phyloP scores from a whole-genome alignment of 2,329 filamentous ascomycete genomes.

The Colletotrichum sp. region DNA sequence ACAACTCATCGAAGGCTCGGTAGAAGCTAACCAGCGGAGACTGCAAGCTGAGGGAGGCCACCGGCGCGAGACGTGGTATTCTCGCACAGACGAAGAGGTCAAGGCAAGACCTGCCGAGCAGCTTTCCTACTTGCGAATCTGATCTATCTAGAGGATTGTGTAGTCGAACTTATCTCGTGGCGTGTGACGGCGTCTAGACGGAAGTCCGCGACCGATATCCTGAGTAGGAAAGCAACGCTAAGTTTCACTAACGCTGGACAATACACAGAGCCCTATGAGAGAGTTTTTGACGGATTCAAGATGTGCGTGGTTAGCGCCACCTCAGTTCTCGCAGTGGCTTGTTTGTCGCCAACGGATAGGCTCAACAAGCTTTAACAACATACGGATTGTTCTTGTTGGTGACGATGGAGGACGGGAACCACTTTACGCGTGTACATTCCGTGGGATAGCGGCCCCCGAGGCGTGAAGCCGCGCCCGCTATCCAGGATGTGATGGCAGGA shows the following conservation, averaged over 20 bases:
- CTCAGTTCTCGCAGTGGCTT: background rate
- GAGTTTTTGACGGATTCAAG: constrained; percentile 9
- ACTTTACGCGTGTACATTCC: constrained; percentile 23
- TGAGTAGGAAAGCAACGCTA: constrained; percentile 8
- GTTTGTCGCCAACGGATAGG: background rate
- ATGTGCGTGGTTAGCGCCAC: constrained; percentile 5
- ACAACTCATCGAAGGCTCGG: constrained; percentile 43
- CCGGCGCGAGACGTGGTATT: background rate
- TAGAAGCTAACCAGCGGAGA: constrained; percentile 17
- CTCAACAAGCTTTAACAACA: constrained; percentile 12
- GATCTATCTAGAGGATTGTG: constrained; percentile 4
- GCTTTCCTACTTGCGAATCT: constrained; percentile 1
- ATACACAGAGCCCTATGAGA: constrained; percentile 6
- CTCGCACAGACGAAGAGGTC: constrained; percentile 15
- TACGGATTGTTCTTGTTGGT: background rate
- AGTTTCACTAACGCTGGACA: constrained; percentile 8
- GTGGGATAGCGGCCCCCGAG: background rate
- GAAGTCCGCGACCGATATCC: constrained; percentile 2
- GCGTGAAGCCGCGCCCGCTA: background rate
- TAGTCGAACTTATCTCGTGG: background rate
- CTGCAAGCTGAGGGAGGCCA: constrained; percentile 10
- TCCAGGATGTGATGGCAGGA: constrained; percentile 7
- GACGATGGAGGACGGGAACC: constrained; percentile 21
- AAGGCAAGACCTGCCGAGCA: background rate
- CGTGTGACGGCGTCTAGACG: background rate